phyloP scores from a whole-genome alignment of 192 early-diverging fungal genomes.

The Dissophora ornata region DNA sequence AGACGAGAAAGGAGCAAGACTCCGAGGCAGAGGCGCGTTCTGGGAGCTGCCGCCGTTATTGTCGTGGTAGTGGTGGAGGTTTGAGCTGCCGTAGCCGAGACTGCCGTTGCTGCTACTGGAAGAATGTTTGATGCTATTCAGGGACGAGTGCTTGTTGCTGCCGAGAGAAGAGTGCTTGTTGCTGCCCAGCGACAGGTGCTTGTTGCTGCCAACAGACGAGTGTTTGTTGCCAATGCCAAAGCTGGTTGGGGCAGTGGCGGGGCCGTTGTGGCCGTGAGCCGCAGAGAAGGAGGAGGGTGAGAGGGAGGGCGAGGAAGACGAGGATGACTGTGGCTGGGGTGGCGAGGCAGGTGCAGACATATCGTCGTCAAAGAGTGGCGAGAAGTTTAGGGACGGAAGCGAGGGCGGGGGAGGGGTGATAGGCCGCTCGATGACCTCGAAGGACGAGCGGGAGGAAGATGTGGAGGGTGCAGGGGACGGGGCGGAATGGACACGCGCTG shows the following conservation, averaged over 20 bases:
- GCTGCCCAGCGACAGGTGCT: conserved; percentile 25
- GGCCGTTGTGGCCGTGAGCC: not conserved
- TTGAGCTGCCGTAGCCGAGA: conserved; percentile 14
- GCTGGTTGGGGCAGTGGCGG: conserved; percentile 11
- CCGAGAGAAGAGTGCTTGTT: conserved; percentile 26
- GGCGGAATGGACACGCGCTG: not conserved
- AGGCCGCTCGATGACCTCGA: conserved; percentile 34
- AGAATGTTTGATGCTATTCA: conserved; percentile 21
- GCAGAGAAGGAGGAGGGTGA: conserved; percentile 5
- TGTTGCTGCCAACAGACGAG: conserved; percentile 24
- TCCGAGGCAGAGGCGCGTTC: conserved; percentile 11
- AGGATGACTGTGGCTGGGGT: not conserved
- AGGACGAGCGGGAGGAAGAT: conserved; percentile 27
- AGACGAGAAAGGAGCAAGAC: conserved; percentile 12
- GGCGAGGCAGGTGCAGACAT: conserved; percentile 20
- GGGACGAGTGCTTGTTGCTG: conserved; percentile 23
- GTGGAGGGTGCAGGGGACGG: conserved; percentile 1
- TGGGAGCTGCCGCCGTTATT: conserved; percentile 9
- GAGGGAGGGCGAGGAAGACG: not conserved
- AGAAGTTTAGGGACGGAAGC: conserved; percentile 26
- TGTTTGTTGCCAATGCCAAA: conserved; percentile 27
- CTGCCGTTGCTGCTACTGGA: conserved; percentile 34
- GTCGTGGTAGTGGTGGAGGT: conserved; percentile 15
- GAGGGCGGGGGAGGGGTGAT: conserved; percentile 18
- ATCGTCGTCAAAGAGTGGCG: conserved; percentile 37